A percentile compares a stretch with the other conserved stretches of the same genome.
Evolutionary conservation across 176 grass and related monocot genomes (phyloP).

Genomic region (Oryza glumipatula): DNA sequence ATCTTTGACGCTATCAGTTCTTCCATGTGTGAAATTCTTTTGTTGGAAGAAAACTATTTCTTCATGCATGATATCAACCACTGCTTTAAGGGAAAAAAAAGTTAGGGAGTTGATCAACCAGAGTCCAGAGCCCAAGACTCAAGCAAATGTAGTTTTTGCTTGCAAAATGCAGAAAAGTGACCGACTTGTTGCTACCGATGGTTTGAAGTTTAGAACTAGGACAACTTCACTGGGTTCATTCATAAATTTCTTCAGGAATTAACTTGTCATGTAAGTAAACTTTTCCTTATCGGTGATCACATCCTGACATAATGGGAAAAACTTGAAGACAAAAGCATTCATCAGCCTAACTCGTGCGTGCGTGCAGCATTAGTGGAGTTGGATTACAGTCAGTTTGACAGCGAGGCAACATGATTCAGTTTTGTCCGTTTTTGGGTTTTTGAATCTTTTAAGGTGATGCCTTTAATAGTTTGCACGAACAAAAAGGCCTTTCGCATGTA

Average conservation of each 20-base stretch:
- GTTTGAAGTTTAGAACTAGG: background rate
- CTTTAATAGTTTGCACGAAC: background rate
- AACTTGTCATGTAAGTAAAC: background rate
- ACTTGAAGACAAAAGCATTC: background rate
- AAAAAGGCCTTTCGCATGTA: slow-evolving; percentile 29
- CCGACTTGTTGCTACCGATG: background rate
- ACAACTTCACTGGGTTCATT: background rate
- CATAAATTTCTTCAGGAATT: background rate
- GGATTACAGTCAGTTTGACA: slow-evolving; percentile 24
- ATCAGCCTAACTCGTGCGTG: background rate
- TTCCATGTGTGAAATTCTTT: background rate
- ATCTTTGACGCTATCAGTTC: background rate
- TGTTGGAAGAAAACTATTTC: background rate
- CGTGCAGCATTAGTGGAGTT: background rate
- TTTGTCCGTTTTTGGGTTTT: slow-evolving; percentile 27
- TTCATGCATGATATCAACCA: background rate
- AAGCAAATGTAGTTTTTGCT: background rate
- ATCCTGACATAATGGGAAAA: background rate
- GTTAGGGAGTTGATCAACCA: background rate
- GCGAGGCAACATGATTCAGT: slow-evolving; percentile 32
- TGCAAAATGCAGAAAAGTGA: background rate
- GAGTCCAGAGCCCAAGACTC: background rate
- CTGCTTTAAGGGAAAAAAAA: background rate
- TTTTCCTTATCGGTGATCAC: background rate
- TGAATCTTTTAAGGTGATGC: slow-evolving; percentile 8